These are phyloP conservation scores for Diaporthe sp. DNA, from an alignment of 2,329 filamentous ascomycete species.

Conservation along the genomic window DNA sequence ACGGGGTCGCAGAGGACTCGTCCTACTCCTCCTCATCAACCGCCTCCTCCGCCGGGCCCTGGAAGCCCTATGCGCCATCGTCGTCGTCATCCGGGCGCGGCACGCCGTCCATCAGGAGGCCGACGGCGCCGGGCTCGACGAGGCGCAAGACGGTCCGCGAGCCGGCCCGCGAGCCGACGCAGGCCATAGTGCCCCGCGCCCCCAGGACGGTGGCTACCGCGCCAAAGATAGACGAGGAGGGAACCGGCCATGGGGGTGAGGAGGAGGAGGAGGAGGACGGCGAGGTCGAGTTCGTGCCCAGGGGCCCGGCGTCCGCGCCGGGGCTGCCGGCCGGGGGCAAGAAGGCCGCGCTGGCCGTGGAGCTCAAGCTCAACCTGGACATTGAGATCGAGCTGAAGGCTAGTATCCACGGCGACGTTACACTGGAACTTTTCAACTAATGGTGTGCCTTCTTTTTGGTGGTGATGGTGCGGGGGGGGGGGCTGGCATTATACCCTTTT, in stretches of 20 bases:
- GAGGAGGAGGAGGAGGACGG: neutral
- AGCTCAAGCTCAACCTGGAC: constrained; percentile 75
- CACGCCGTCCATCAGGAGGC: neutral
- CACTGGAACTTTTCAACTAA: constrained; percentile 61
- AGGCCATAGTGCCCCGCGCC: constrained; percentile 30
- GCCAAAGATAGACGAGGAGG: constrained; percentile 21
- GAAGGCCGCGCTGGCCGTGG: constrained; percentile 38
- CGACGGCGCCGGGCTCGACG: neutral
- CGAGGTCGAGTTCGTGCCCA: constrained; percentile 16
- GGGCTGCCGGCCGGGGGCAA: constrained; percentile 34
- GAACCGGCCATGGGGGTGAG: no score
- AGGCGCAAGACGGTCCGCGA: constrained; percentile 25
- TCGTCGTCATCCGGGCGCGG: constrained; percentile 1
- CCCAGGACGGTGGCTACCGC: constrained; percentile 12
- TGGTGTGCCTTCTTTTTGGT: neutral
- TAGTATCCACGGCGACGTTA: constrained; percentile 76
- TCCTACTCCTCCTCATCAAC: neutral
- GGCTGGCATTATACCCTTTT: neutral
- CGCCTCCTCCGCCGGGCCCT: constrained; percentile 22
- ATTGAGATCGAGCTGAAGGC: constrained; percentile 78
- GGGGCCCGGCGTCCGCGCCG: neutral
- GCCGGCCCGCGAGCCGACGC: constrained; percentile 11
- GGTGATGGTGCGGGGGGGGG: no score
- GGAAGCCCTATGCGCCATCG: neutral
- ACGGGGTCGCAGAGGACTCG: neutral